Percentiles rank a stretch among this genome's conserved stretches.
Conservation (phyloP, 164 flowering plant species). For the Magnolia changhungtana region DNA sequence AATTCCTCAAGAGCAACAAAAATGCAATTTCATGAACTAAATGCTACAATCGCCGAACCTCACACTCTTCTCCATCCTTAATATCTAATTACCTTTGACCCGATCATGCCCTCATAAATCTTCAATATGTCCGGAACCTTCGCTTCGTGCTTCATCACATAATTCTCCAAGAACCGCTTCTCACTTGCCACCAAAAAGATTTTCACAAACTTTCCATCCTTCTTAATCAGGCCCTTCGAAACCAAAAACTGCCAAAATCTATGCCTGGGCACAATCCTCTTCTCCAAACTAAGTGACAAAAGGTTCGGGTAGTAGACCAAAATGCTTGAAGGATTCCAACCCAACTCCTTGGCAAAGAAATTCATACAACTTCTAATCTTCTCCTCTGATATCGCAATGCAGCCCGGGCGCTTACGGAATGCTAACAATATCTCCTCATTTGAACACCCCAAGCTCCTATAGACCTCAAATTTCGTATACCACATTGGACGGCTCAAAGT, state of each 20-base stretch:
- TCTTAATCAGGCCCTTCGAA: constrained; percentile 1
- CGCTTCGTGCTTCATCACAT: neutral
- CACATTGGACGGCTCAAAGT: neutral
- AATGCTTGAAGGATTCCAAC: neutral
- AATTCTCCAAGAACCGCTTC: neutral
- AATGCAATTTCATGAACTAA: neutral
- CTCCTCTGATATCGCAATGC: neutral
- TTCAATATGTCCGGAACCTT: neutral
- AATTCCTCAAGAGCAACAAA: neutral
- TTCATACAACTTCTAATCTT: neutral
- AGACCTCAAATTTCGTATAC: neutral
- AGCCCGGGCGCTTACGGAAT: neutral
- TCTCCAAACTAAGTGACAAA: neutral
- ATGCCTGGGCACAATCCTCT: constrained; percentile 2
- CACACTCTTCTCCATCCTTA: neutral
- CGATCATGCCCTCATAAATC: neutral
- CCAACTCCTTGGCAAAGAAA: neutral
- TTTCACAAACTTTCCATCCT: neutral
- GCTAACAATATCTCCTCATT: neutral
- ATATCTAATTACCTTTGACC: neutral
- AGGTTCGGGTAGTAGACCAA: neutral
- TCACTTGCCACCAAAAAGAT: neutral
- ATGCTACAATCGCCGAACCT: neutral
- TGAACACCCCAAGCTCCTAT: constrained; percentile 3
- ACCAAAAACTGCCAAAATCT: neutral